Evolutionary conservation across 139 green algal species (phyloP).

Genomic region (Chlamydomonas sp.): DNA sequence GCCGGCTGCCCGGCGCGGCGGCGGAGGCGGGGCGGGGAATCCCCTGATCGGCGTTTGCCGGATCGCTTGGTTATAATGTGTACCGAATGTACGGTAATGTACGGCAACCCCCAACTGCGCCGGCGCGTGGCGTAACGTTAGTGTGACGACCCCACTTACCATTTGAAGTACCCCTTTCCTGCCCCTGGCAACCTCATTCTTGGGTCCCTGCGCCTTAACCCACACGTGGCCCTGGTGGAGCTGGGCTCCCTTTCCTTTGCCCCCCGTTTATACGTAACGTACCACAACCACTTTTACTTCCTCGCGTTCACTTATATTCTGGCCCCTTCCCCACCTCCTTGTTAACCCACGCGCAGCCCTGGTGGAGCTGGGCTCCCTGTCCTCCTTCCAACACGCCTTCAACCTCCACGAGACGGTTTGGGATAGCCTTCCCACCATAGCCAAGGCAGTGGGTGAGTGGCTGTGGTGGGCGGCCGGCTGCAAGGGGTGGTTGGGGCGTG

Average conservation of each 20-base stretch:
- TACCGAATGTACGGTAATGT: too few relatives aligned
- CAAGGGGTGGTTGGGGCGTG: not conserved
- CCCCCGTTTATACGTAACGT: not conserved
- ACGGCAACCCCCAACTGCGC: too few relatives aligned
- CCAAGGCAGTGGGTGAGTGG: constrained; percentile 69
- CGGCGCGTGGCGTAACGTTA: too few relatives aligned
- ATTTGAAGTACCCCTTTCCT: too few relatives aligned
- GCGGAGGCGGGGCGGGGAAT: too few relatives aligned
- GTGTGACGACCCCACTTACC: too few relatives aligned
- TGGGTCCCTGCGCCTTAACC: not conserved
- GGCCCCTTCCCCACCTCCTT: not conserved
- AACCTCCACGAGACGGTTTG: constrained; percentile 88
- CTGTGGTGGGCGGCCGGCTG: not conserved
- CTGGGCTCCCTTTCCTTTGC: not conserved
- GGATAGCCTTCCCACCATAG: constrained; percentile 78
- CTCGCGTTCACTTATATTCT: not conserved
- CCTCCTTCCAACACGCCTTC: constrained; percentile 71
- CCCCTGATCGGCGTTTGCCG: too few relatives aligned
- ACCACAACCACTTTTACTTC: not conserved
- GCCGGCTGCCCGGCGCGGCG: too few relatives aligned
- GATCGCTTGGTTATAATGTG: too few relatives aligned
- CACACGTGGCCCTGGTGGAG: not conserved
- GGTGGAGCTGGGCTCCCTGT: constrained; percentile 36
- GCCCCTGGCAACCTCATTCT: too few relatives aligned
- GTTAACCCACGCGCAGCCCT: constrained; percentile 53